Evolutionary conservation across 352 stramenopile genomes (phyloP), one percentile per base, ranked within the genome.

Genomic region (Phytophthora litchii): DNA sequence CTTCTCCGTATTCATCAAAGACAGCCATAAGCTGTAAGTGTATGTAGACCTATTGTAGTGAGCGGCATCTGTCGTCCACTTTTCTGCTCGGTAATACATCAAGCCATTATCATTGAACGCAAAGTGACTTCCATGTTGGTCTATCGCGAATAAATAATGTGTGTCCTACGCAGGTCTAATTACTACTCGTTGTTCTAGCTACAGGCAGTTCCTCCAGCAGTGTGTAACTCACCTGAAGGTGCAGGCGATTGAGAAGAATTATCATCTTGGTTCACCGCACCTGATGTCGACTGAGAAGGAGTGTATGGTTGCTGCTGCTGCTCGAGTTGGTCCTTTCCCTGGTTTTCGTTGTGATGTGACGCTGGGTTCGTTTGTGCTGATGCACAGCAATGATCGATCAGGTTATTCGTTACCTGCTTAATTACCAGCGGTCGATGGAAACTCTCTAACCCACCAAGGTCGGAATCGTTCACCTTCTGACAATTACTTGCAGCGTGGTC

Each of bases 71-170:
- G 21, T 20, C 17, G 46, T 20, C 52, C 21, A 54, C 46, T 59
- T 34, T 70, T 66, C 59, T 70, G 49, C 41, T 41, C 10, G 50
- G 42, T 56, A 67, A 64, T 54, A 46, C 47, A 64, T 67, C 43
- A 16, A 51, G 43, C 48, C 27, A 57, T 40, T 56, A 62, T 53
- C 41, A 58, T 34, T 43, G 17, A 64, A 48, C 51, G 44, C 29
- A 20, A 9, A 20, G 10, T 50, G 27, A 42, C 36, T 27, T 31
- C 25, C 19, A 36, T 53, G 12, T 43, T 52, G 17, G 43, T 47
- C 29, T 48, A 34, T 10, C 31, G 9, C 37, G 6, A 34, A 64
- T 71, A 72, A 72, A 68, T 72, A 68, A 21, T 60, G 57, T 4
- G 32, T 23, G 25, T 23, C 20, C 9, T 38, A 19, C 16, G 12